Evolutionary conservation across 2,329 filamentous ascomycete genomes (phyloP).

Genomic region (Fusarium sp.): DNA sequence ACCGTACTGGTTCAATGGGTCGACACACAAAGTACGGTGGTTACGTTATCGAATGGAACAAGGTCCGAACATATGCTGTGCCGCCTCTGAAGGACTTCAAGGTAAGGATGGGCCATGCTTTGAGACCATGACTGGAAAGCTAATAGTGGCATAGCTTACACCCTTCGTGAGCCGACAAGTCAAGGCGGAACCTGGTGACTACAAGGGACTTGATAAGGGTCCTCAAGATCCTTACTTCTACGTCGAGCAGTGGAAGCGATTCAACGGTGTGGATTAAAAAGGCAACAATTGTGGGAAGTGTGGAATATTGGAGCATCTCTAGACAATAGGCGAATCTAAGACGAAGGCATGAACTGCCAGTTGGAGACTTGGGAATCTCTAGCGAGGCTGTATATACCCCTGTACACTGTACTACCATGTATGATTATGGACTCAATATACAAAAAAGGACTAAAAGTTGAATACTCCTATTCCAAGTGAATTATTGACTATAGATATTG

Average conservation of each 20-base stretch:
- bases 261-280: constrained; percentile 70
- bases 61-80: constrained; percentile 91
- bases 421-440: constrained; percentile 41
- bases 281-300: neutral
- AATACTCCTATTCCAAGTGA: constrained; percentile 7
- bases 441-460: constrained; percentile 18
- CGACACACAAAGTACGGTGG: constrained; percentile 84
- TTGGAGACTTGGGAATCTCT: constrained; percentile 33
- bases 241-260: constrained; percentile 73
- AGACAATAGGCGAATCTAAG: neutral
- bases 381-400: constrained; percentile 46
- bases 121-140: neutral
- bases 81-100: constrained; percentile 78
- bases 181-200: constrained; percentile 62
- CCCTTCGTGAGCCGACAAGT: constrained; percentile 79
- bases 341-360: constrained; percentile 6
- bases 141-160: constrained; percentile 68
- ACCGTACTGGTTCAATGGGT: constrained; percentile 87
- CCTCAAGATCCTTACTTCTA: constrained; percentile 72
- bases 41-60: constrained; percentile 85
- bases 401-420: constrained; percentile 47
- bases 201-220: constrained; percentile 63
- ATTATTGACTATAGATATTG: constrained; percentile 10
- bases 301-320: neutral
- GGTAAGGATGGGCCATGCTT: constrained; percentile 59